These are phyloP conservation scores for Ophiostoma pallidulum DNA, from an alignment of 2,329 filamentous ascomycete genomes.

Conservation along the genomic window DNA sequence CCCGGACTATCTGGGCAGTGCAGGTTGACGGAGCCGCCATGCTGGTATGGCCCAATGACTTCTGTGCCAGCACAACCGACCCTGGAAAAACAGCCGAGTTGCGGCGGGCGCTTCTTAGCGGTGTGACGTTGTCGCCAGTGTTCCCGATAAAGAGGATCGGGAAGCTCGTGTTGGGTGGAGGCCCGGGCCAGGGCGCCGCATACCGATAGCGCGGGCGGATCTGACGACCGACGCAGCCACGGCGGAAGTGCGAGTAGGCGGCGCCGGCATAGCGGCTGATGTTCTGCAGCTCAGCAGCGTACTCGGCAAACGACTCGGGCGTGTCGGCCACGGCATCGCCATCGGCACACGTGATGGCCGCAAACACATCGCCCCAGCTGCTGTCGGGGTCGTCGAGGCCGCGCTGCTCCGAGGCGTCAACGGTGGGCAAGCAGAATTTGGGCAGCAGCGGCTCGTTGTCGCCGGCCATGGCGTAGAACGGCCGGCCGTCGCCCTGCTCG, in stretches of 20 bases:
- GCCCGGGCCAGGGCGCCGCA: slow-evolving; percentile 19
- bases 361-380: slow-evolving; percentile 30
- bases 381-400: no score
- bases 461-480: slow-evolving; percentile 31
- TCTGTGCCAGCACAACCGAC: slow-evolving; percentile 37
- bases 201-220: slow-evolving; percentile 32
- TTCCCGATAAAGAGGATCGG: slow-evolving; percentile 36
- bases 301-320: slow-evolving; percentile 27
- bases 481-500: slow-evolving; percentile 33
- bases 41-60: slow-evolving; percentile 39
- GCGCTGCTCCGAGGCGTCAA: no score
- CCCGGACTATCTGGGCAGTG: slow-evolving; percentile 29
- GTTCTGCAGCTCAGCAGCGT: slow-evolving; percentile 25
- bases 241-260: slow-evolving; percentile 31
- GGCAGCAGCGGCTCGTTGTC: slow-evolving; percentile 11
- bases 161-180: slow-evolving; percentile 25
- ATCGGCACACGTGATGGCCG: slow-evolving; percentile 38
- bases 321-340: slow-evolving; percentile 24
- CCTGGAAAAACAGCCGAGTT: slow-evolving; percentile 17
- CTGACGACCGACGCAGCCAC: slow-evolving; percentile 30
- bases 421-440: not conserved
- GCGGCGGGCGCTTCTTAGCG: slow-evolving; percentile 26
- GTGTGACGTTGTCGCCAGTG: slow-evolving; percentile 36
- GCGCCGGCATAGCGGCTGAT: slow-evolving; percentile 35
- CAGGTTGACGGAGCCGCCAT: slow-evolving; percentile 35